phyloP scores from a whole-genome alignment of 495 filamentous ascomycete genomes.

The Collariella sp. region DNA sequence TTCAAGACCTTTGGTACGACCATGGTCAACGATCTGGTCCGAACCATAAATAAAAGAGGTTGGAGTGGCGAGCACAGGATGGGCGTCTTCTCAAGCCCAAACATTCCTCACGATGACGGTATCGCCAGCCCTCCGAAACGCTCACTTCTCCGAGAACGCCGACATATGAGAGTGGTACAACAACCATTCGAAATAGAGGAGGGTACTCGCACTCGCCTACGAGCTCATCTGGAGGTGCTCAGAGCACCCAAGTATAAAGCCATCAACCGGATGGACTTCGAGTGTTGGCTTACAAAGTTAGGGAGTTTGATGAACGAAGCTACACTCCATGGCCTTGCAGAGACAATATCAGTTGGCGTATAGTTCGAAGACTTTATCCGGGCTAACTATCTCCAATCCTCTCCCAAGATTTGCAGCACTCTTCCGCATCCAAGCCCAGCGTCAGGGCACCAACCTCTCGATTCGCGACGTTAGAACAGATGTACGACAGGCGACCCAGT shows the following conservation, averaged over 20 bases:
- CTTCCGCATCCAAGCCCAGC: neutral
- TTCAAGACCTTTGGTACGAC: neutral
- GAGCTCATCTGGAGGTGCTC: neutral
- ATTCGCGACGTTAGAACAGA: neutral
- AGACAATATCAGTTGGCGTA: neutral
- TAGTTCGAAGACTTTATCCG: neutral
- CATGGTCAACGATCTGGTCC: neutral
- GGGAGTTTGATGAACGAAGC: neutral
- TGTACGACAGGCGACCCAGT: no score
- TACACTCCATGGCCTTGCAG: neutral
- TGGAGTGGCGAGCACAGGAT: neutral
- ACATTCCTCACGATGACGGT: neutral
- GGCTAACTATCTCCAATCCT: neutral
- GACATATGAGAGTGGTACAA: neutral
- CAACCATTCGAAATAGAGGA: neutral
- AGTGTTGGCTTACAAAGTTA: neutral
- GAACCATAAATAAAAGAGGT: neutral
- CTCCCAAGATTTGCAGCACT: neutral
- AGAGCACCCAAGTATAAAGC: neutral
- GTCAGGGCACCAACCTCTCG: neutral
- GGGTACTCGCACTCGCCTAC: neutral
- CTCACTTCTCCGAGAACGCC: neutral
- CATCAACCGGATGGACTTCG: neutral
- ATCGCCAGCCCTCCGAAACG: neutral
- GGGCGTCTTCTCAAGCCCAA: neutral